Evolutionary conservation across 2,329 filamentous ascomycete genomes (phyloP).

Genomic region (Davidsoniella virescens): DNA sequence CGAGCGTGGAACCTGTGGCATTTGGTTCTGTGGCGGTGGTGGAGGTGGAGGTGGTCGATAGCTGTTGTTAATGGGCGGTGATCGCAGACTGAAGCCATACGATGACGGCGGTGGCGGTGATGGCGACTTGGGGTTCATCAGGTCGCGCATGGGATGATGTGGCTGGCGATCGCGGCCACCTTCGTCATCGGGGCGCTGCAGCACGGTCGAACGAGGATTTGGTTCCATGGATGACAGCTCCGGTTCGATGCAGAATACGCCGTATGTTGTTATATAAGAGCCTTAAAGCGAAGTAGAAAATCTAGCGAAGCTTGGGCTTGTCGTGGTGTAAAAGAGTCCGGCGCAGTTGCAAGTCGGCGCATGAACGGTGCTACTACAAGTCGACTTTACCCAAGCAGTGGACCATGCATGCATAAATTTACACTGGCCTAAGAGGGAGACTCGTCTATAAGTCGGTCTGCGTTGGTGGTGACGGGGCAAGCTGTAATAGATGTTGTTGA

Average conservation of each 20-base stretch:
- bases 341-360: no score
- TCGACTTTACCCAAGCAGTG: no score
- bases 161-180: conserved; percentile 14
- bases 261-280: no score
- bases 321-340: no score
- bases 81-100: conserved; percentile 29
- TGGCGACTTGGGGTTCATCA: conserved; percentile 24
- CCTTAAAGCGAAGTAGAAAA: no score
- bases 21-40: not conserved
- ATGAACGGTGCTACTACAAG: no score
- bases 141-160: conserved; percentile 28
- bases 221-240: conserved; percentile 25
- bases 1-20: conserved; percentile 3
- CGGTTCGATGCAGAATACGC: not conserved
- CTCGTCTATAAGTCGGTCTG: no score
- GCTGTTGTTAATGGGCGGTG: conserved; percentile 8
- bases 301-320: no score
- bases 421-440: no score
- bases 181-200: conserved; percentile 29
- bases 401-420: no score
- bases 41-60: not conserved
- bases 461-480: no score
- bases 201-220: conserved; percentile 33
- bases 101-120: conserved; percentile 25
- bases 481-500: no score